phyloP scores from a whole-genome alignment of 2,329 filamentous ascomycete species.

The Helotiales sp. region DNA sequence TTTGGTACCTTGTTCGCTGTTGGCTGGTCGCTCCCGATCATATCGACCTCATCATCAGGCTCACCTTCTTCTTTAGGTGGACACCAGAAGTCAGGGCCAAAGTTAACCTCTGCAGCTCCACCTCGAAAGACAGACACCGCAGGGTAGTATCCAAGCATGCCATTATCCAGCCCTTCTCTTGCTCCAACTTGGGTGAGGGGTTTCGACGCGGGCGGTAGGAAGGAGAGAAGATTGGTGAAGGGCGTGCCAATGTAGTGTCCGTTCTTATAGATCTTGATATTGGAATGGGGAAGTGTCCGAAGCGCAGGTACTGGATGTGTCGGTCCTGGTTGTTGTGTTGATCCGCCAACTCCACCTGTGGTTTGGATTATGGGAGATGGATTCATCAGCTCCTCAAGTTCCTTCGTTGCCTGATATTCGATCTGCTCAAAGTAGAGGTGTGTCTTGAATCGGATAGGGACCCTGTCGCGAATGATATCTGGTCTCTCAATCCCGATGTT shows the following conservation, averaged over 20 bases:
- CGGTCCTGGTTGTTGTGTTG: conserved; percentile 64
- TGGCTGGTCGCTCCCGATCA: conserved; percentile 48
- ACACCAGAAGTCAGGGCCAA: conserved; percentile 91
- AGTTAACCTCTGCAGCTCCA: conserved; percentile 90
- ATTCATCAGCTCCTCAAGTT: conserved; percentile 84
- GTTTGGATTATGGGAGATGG: conserved; percentile 58
- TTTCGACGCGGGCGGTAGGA: conserved; percentile 86
- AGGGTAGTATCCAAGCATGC: conserved; percentile 93
- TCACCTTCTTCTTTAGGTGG: conserved; percentile 67
- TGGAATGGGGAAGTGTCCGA: conserved; percentile 83
- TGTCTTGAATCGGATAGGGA: conserved; percentile 91
- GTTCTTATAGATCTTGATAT: conserved; percentile 92
- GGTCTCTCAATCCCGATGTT: conserved; percentile 58
- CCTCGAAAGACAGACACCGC: conserved; percentile 91
- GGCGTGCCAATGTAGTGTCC: conserved; percentile 84
- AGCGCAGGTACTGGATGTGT: conserved; percentile 77
- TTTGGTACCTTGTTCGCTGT: conserved; percentile 34
- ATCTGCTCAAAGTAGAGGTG: conserved; percentile 94
- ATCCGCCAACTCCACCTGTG: conserved; percentile 43
- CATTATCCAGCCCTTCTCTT: conserved; percentile 88
- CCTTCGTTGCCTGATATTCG: conserved; percentile 85
- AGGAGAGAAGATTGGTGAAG: conserved; percentile 86
- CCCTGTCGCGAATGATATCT: conserved; percentile 92
- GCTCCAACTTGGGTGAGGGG: conserved; percentile 71
- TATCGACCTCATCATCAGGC: conserved; percentile 53